Evolutionary conservation across 106 monocot genomes (phyloP).

Genomic region (Allium fistulosum): DNA sequence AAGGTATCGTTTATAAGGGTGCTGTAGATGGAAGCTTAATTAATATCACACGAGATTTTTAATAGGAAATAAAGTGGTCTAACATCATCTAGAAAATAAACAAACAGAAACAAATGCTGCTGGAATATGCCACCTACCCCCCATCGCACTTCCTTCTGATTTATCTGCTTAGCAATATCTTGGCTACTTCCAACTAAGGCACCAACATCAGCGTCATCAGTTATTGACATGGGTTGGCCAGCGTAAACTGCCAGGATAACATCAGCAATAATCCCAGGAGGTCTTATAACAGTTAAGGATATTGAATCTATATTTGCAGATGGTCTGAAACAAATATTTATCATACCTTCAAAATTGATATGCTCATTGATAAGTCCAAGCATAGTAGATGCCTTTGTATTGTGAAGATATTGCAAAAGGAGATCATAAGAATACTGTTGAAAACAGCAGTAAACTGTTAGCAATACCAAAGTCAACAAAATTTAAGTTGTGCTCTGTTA

Average conservation of each 20-base stretch:
- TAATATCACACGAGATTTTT: not conserved
- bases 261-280: conserved; percentile 6
- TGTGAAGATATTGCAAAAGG: conserved; percentile 85
- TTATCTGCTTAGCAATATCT: conserved; percentile 75
- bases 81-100: not conserved
- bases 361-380: conserved; percentile 98
- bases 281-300: not conserved
- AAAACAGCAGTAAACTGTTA: conserved; percentile 9
- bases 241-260: conserved; percentile 52
- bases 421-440: conserved; percentile 84
- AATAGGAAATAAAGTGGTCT: not conserved
- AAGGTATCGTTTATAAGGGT: no score
- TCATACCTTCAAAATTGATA: conserved; percentile 86
- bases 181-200: conserved; percentile 59
- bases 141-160: conserved; percentile 96
- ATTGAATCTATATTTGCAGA: no score
- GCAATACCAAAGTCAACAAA: conserved; percentile 2
- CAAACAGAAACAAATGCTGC: not conserved
- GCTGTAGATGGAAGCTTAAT: no score
- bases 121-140: conserved; percentile 49
- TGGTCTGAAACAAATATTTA: no score
- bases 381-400: conserved; percentile 67
- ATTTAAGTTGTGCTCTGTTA: no score
- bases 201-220: conserved; percentile 75
- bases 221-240: conserved; percentile 71